Conservation (phyloP, 495 filamentous ascomycete genomes). For the Jackrogersella minutella region DNA sequence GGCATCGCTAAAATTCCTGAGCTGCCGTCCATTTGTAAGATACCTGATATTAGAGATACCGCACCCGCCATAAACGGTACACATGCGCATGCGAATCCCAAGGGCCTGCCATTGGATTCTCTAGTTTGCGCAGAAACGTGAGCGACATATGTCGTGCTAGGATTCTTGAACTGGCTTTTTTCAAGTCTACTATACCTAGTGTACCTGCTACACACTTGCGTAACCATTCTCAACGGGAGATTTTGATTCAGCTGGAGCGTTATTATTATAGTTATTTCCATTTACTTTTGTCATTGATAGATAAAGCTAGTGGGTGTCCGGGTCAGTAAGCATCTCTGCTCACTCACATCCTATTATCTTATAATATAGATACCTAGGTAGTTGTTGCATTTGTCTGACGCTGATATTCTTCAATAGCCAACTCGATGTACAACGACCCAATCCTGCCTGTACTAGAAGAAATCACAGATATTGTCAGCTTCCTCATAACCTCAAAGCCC, state of each 20-base stretch:
- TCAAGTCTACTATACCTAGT: background rate
- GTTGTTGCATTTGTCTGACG: slow-evolving; percentile 24
- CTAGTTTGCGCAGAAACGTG: slow-evolving; percentile 12
- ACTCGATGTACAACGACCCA: slow-evolving; percentile 8
- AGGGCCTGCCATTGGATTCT: slow-evolving; percentile 24
- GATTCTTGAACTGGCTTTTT: slow-evolving; percentile 21
- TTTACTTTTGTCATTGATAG: slow-evolving; percentile 16
- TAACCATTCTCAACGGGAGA: slow-evolving; percentile 14
- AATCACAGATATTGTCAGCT: slow-evolving; percentile 22
- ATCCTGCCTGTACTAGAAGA: slow-evolving; percentile 21
- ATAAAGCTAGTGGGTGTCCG: slow-evolving; percentile 26
- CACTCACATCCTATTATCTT: slow-evolving; percentile 16
- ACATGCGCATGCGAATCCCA: slow-evolving; percentile 25
- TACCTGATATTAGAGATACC: background rate
- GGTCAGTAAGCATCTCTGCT: slow-evolving; percentile 27
- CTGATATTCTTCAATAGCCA: slow-evolving; percentile 24
- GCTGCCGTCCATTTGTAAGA: slow-evolving; percentile 14
- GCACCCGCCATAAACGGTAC: slow-evolving; percentile 25
- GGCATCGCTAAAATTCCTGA: slow-evolving; percentile 5
- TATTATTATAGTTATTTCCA: background rate
- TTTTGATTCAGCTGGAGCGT: slow-evolving; percentile 1
- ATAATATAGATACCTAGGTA: too few relatives aligned
- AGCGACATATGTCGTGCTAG: slow-evolving; percentile 37
- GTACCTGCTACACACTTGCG: slow-evolving; percentile 29
- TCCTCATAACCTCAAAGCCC: background rate